phyloP scores from a whole-genome alignment of 2,329 filamentous ascomycete genomes.

The Neonectria ditissima region DNA sequence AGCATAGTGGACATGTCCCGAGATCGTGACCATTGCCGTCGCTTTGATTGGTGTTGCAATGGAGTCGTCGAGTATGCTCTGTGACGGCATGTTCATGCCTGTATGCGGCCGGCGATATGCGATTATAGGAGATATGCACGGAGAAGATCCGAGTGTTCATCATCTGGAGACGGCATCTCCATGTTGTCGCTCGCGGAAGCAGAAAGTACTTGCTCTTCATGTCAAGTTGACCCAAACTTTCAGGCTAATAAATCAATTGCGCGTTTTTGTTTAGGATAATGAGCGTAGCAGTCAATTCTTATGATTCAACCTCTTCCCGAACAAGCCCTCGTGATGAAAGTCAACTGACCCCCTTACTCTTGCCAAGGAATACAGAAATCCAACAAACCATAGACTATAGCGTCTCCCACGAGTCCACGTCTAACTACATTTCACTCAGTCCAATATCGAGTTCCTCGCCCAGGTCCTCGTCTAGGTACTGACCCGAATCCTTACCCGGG shows the following conservation, averaged over 20 bases:
- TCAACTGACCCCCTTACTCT: background rate
- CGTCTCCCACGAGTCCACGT: background rate
- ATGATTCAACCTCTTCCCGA: background rate
- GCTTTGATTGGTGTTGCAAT: slow-evolving; percentile 40
- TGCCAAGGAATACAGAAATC: background rate
- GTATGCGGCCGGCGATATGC: background rate
- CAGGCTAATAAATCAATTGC: background rate
- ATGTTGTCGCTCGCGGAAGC: background rate
- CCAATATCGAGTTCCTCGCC: background rate
- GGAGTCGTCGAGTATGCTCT: slow-evolving; percentile 3
- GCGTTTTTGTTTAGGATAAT: background rate
- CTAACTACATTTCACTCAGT: background rate
- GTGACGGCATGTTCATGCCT: background rate
- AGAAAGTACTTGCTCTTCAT: background rate
- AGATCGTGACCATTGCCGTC: slow-evolving; percentile 38
- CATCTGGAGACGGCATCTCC: background rate
- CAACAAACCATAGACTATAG: background rate
- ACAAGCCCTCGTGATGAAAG: background rate
- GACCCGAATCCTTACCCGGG: background rate
- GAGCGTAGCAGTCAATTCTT: background rate
- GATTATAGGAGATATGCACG: background rate
- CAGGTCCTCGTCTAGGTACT: background rate
- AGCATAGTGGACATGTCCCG: slow-evolving; percentile 25
- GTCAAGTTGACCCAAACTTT: background rate
- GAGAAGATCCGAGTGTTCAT: background rate